Conservation (phyloP, 2,329 filamentous ascomycete species). For the Cladorrhinum sp. region DNA sequence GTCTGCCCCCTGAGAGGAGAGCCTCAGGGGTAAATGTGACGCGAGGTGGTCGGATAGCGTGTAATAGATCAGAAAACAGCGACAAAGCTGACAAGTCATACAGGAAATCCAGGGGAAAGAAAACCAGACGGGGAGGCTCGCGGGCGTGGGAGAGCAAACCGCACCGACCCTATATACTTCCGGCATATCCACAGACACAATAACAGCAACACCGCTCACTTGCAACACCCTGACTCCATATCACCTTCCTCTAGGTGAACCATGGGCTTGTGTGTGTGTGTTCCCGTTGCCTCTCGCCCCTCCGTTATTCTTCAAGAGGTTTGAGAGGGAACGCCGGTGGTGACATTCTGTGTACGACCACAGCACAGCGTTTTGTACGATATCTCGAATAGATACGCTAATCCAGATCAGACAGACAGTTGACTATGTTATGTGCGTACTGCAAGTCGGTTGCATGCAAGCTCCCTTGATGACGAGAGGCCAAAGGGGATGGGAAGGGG, state of each 20-base stretch:
- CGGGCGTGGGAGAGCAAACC: slow-evolving; percentile 12
- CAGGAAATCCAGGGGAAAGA: slow-evolving; percentile 1
- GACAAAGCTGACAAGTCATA: background rate
- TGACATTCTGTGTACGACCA: slow-evolving; percentile 11
- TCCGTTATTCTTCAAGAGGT: background rate
- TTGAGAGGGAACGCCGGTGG: slow-evolving; percentile 7
- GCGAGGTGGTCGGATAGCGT: background rate
- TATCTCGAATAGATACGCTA: too few relatives aligned
- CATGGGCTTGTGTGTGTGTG: background rate
- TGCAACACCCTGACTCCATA: background rate
- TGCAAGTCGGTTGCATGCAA: too few relatives aligned
- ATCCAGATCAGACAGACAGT: too few relatives aligned
- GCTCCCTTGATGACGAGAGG: too few relatives aligned
- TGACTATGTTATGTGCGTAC: too few relatives aligned
- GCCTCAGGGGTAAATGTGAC: background rate
- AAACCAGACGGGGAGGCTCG: slow-evolving; percentile 3
- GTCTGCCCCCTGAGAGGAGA: background rate
- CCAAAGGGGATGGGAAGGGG: too few relatives aligned
- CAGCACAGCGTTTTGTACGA: slow-evolving; percentile 19
- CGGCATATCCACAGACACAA: background rate
- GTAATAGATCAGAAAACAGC: background rate
- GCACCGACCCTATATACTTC: slow-evolving; percentile 14
- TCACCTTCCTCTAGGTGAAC: background rate
- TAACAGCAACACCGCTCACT: background rate
- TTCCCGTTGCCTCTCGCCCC: background rate